Percentiles rank a stretch among this genome's conserved stretches.
Conservation (phyloP, 805 yeast genomes). For the Lachancea kluyveri region DNA sequence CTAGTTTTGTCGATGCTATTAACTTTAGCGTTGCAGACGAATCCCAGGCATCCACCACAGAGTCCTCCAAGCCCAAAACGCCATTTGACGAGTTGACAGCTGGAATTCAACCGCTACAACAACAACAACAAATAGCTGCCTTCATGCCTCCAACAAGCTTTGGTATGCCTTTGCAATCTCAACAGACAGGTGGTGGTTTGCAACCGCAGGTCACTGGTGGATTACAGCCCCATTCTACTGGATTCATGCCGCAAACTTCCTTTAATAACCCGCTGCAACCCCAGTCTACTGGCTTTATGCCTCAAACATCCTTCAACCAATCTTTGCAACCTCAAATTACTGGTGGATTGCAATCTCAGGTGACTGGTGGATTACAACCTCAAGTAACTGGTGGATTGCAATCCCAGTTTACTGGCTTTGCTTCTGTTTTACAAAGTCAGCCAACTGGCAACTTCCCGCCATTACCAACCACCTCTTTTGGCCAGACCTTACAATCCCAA, state of each 20-base stretch:
- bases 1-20: constrained; percentile 84
- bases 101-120: constrained; percentile 25
- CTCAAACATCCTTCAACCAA: constrained; percentile 33
- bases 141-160: constrained; percentile 33
- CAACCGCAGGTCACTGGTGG: constrained; percentile 31
- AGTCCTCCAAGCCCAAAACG: constrained; percentile 21
- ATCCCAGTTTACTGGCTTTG: constrained; percentile 18
- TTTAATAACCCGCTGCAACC: constrained; percentile 30
- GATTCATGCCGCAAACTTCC: constrained; percentile 35
- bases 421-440: too few relatives aligned
- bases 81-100: constrained; percentile 36
- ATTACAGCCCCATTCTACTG: constrained; percentile 37
- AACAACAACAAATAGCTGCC: constrained; percentile 37
- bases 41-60: constrained; percentile 3
- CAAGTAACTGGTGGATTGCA: constrained; percentile 18
- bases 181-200: constrained; percentile 33
- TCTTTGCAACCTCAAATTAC: constrained; percentile 36
- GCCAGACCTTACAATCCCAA: constrained; percentile 23
- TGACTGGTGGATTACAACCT: constrained; percentile 30
- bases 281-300: constrained; percentile 28
- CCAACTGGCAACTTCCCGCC: constrained; percentile 32
- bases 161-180: constrained; percentile 29
- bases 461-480: constrained; percentile 4
- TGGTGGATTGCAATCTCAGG: constrained; percentile 44
- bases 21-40: constrained; percentile 58